phyloP scores from a whole-genome alignment of 257 asterid species.

The Fraxinus anomala region DNA sequence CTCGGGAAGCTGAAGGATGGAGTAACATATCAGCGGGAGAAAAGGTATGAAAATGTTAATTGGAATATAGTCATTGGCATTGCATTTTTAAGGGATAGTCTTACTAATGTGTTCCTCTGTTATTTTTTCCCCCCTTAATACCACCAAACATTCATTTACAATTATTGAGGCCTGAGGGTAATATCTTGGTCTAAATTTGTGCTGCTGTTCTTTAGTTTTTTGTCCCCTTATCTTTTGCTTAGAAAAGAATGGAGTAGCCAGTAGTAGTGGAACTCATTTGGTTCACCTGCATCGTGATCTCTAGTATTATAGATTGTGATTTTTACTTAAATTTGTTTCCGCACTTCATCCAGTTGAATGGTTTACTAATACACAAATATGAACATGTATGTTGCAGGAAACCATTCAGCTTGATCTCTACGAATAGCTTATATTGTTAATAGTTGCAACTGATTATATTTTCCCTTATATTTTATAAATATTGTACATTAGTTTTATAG shows the following conservation, averaged over 20 bases:
- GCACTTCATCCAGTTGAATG: not conserved
- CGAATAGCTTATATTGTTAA: not conserved
- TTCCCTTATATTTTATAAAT: not conserved
- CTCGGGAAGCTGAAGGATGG: conserved; percentile 97
- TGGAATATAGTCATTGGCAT: conserved; percentile 2
- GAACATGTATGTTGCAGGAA: not conserved
- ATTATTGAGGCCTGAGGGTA: not conserved
- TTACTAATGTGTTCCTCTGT: not conserved
- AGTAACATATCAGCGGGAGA: conserved; percentile 80
- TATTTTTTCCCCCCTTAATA: not conserved
- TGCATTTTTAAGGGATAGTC: conserved; percentile 5
- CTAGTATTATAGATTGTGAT: not conserved
- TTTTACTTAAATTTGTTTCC: not conserved
- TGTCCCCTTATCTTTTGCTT: not conserved
- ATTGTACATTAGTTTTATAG: not conserved
- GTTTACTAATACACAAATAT: not conserved
- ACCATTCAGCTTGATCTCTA: not conserved
- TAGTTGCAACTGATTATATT: not conserved
- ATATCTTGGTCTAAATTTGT: not conserved
- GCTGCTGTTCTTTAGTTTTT: not conserved
- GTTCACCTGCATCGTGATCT: not conserved
- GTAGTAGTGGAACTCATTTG: not conserved
- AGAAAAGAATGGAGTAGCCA: not conserved
- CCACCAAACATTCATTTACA: not conserved
- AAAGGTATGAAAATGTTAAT: conserved; percentile 52